phyloP scores from a whole-genome alignment of 1,284 basidiomycete species.

The Laetiporus sulphureus region DNA sequence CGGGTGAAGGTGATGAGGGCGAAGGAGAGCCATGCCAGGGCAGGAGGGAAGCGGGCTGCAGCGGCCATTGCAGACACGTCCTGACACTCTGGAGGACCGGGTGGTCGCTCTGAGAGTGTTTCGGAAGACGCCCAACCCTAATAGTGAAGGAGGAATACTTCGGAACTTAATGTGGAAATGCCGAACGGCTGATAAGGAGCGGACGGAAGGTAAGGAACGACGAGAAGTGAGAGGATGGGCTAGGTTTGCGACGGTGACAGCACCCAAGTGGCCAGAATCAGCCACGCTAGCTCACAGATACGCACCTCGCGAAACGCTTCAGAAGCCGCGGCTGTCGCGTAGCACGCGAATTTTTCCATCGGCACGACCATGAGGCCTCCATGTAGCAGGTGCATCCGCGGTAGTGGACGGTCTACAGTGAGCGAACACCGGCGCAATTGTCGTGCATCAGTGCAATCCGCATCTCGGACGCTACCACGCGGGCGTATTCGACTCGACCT shows the following conservation, averaged over 20 bases:
- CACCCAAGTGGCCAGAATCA: neutral
- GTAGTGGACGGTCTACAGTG: too few relatives aligned
- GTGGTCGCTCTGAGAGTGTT: slow-evolving; percentile 1
- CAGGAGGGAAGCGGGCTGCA: slow-evolving; percentile 3
- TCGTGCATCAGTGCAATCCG: too few relatives aligned
- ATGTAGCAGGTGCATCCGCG: too few relatives aligned
- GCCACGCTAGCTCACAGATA: neutral
- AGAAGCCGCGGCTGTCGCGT: neutral
- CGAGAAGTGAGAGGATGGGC: neutral
- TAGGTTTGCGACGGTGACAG: neutral
- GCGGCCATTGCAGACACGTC: slow-evolving; percentile 6
- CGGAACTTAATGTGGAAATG: slow-evolving; percentile 1
- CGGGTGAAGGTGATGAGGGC: slow-evolving; percentile 1
- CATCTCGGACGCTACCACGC: too few relatives aligned
- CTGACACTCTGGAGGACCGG: slow-evolving; percentile 3
- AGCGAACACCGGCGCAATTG: too few relatives aligned
- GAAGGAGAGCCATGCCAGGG: slow-evolving; percentile 6
- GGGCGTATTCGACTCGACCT: too few relatives aligned
- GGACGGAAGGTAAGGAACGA: neutral
- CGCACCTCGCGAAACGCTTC: neutral
- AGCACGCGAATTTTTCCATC: too few relatives aligned
- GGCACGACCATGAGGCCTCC: too few relatives aligned
- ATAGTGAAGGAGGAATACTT: slow-evolving; percentile 2
- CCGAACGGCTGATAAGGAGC: neutral
- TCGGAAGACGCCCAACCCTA: neutral